phyloP scores from a whole-genome alignment of 257 asterid species.

The Solanum sitiens region DNA sequence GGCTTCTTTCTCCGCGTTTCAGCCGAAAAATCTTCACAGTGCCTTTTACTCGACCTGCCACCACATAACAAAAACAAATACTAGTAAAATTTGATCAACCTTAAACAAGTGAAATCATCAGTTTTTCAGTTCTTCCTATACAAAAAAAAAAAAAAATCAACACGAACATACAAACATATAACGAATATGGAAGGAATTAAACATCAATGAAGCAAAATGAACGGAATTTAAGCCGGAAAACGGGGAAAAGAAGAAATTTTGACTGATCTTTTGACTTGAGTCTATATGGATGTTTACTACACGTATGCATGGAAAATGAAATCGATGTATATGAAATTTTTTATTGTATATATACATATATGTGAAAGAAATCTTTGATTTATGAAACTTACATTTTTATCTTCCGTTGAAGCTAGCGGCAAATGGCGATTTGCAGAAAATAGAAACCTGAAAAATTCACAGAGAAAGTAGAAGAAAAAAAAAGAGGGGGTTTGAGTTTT shows the following conservation, averaged over 20 bases:
- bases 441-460: neutral
- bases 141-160: neutral
- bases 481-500: neutral
- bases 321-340: neutral
- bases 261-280: neutral
- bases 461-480: neutral
- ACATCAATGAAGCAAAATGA: neutral
- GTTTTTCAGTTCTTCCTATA: neutral
- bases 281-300: neutral
- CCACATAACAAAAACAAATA: neutral
- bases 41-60: slow-evolving; percentile 25
- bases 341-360: neutral
- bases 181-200: neutral
- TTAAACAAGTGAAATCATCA: neutral
- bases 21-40: neutral
- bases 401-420: neutral
- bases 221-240: neutral
- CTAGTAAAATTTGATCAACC: neutral
- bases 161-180: neutral
- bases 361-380: neutral
- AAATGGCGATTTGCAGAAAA: neutral
- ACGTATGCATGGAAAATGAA: neutral
- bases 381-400: neutral
- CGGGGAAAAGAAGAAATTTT: neutral
- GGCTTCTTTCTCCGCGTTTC: slow-evolving; percentile 19